Evolutionary conservation across 2,329 filamentous ascomycete species (phyloP).

Genomic region (Curvularia spicifera): DNA sequence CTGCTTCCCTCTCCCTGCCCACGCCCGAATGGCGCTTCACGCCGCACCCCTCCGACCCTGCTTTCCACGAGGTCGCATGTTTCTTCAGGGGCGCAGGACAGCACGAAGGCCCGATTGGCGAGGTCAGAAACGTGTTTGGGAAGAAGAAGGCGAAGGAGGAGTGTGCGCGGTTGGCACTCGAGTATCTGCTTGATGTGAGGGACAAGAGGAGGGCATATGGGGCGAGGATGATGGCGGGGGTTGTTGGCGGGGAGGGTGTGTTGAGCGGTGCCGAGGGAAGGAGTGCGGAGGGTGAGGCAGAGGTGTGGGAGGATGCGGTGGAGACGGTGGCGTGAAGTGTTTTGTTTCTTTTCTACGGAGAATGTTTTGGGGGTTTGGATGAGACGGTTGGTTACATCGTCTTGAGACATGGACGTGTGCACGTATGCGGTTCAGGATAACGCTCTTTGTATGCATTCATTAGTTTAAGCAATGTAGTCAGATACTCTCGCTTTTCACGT

Average conservation of each 20-base stretch:
- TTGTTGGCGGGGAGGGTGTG: constrained; percentile 10
- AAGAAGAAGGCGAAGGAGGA: constrained; percentile 59
- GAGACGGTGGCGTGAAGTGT: background rate
- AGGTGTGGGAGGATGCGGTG: background rate
- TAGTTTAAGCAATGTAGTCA: too few relatives aligned
- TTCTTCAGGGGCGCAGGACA: constrained; percentile 37
- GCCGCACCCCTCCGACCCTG: constrained; percentile 13
- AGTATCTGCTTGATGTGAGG: constrained; percentile 48
- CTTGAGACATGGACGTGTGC: too few relatives aligned
- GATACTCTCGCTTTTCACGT: too few relatives aligned
- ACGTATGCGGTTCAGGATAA: too few relatives aligned
- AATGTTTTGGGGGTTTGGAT: too few relatives aligned
- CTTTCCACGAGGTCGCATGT: constrained; percentile 48
- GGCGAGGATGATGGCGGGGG: constrained; percentile 23
- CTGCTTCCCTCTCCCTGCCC: constrained; percentile 28
- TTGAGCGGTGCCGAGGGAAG: constrained; percentile 1
- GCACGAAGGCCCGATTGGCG: constrained; percentile 47
- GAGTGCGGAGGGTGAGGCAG: constrained; percentile 1
- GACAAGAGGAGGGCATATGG: constrained; percentile 28
- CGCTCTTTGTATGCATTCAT: too few relatives aligned
- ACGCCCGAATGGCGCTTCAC: constrained; percentile 32
- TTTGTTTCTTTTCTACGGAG: background rate
- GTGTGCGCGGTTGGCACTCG: constrained; percentile 53
- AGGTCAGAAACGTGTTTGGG: constrained; percentile 53
- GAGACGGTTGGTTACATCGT: too few relatives aligned